Percentiles rank a stretch among this genome's conserved stretches.
Evolutionary conservation across 768 basidiomycete genomes (phyloP).

Genomic region (button mushroom (Agaricus bisporus)): DNA sequence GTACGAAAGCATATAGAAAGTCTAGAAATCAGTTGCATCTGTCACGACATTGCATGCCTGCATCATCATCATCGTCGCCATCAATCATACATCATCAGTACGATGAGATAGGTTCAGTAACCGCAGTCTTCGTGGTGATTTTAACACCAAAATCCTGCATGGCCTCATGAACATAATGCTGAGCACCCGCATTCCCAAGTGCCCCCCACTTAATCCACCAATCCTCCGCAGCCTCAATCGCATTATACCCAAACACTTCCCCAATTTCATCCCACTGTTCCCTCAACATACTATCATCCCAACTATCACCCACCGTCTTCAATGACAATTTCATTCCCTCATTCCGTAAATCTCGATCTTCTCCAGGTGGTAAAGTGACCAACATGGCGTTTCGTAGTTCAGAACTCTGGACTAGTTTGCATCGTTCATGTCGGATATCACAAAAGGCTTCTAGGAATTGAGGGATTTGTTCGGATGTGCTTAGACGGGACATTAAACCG

Average conservation of each 20-base stretch:
- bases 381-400: slow-evolving; percentile 39
- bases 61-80: background rate
- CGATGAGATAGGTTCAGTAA: background rate
- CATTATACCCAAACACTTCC: slow-evolving; percentile 43
- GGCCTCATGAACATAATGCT: slow-evolving; percentile 13
- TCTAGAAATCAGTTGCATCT: no score
- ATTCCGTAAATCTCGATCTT: slow-evolving; percentile 36
- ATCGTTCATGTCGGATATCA: slow-evolving; percentile 43
- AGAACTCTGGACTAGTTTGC: slow-evolving; percentile 32
- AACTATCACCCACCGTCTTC: slow-evolving; percentile 17
- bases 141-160: slow-evolving; percentile 13
- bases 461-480: slow-evolving; percentile 35
- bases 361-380: slow-evolving; percentile 36
- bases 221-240: slow-evolving; percentile 46
- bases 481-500: slow-evolving; percentile 44
- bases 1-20: no score
- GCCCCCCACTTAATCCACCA: slow-evolving; percentile 58
- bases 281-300: slow-evolving; percentile 33
- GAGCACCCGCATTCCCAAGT: slow-evolving; percentile 25
- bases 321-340: slow-evolving; percentile 25
- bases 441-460: slow-evolving; percentile 44
- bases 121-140: slow-evolving; percentile 15
- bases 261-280: slow-evolving; percentile 44
- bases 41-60: no score
- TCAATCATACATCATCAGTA: background rate